phyloP scores from a whole-genome alignment of 768 basidiomycete species.

The Suillus sp. region DNA sequence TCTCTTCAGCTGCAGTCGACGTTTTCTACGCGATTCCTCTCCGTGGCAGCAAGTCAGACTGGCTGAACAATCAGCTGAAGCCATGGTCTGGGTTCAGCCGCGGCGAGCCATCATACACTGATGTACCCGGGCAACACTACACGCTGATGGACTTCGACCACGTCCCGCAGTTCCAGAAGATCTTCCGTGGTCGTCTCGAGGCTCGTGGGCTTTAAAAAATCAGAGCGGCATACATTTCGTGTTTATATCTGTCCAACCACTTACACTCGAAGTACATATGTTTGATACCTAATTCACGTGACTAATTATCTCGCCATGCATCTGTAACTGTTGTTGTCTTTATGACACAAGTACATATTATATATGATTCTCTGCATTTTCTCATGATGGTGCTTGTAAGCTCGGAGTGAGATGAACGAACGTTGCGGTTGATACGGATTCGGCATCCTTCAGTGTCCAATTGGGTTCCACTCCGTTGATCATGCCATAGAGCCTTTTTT shows the following conservation, averaged over 20 bases:
- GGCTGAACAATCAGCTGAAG: constrained; percentile 32
- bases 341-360: not conserved
- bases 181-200: constrained; percentile 29
- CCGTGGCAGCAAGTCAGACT: constrained; percentile 30
- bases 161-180: constrained; percentile 32
- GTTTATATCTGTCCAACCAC: not conserved
- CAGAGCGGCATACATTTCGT: not conserved
- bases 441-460: too few relatives aligned
- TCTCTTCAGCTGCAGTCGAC: constrained; percentile 20
- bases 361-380: not conserved
- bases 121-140: constrained; percentile 33
- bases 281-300: not conserved
- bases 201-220: constrained; percentile 26
- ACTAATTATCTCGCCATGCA: not conserved
- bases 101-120: constrained; percentile 24
- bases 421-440: too few relatives aligned
- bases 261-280: not conserved
- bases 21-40: constrained; percentile 34
- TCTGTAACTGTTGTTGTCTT: not conserved
- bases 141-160: constrained; percentile 36
- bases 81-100: constrained; percentile 30
- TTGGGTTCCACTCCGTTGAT: too few relatives aligned
- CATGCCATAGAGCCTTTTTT: too few relatives aligned
- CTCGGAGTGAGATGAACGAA: not conserved
- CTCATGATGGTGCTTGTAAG: not conserved